phyloP scores from a whole-genome alignment of 345 rosid genomes.

The Sonneratia caseolaris region DNA sequence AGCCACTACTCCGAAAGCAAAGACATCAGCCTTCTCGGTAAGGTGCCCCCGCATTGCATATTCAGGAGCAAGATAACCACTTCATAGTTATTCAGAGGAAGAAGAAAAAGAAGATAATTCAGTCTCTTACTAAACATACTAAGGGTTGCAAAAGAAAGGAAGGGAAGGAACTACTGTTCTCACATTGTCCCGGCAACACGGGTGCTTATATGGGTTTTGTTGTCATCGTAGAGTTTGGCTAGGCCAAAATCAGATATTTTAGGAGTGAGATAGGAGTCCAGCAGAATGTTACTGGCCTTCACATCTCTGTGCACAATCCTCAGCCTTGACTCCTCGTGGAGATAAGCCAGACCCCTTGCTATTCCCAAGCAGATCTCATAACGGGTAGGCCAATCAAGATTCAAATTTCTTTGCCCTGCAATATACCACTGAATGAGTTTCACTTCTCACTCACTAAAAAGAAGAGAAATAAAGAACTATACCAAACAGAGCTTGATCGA shows the following conservation, averaged over 20 bases:
- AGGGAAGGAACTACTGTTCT: background rate
- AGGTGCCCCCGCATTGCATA: background rate
- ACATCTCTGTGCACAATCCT: too few species aligned
- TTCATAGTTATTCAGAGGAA: background rate
- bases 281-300: background rate
- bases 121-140: too few species aligned
- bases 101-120: too few species aligned
- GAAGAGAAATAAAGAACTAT: too few species aligned
- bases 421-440: background rate
- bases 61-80: background rate
- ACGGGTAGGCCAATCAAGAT: background rate
- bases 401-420: background rate
- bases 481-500: too few species aligned
- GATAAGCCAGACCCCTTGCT: background rate
- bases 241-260: background rate
- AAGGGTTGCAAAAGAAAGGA: too few species aligned
- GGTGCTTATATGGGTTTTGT: background rate
- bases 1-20: background rate
- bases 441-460: too few species aligned
- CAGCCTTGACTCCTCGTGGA: background rate
- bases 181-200: background rate
- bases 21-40: background rate
- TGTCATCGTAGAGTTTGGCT: background rate
- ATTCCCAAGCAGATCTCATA: background rate
- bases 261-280: background rate